These are phyloP conservation scores for Nitzschia palea DNA, from an alignment of 108 stramenopile species.

Conservation along the genomic window DNA sequence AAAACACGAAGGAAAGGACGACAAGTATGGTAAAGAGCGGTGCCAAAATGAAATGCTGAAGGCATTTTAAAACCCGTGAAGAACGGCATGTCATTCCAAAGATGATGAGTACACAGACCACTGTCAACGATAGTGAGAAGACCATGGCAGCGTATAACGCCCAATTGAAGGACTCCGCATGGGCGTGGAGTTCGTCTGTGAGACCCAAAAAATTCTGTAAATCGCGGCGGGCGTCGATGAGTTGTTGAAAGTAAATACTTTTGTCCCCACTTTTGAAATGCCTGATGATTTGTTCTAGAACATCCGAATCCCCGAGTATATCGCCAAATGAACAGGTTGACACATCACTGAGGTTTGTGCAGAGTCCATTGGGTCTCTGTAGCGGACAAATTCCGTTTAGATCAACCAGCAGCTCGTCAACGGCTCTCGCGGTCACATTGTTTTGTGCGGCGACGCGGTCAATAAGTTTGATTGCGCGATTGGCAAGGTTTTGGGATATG, in stretches of 20 bases:
- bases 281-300: constrained; percentile 2
- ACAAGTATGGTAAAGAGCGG: constrained; percentile 22
- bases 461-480: constrained; percentile 10
- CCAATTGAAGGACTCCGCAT: constrained; percentile 20
- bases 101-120: constrained; percentile 18
- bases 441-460: constrained; percentile 19
- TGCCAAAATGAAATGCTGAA: constrained; percentile 5
- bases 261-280: constrained; percentile 20
- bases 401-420: constrained; percentile 11
- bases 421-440: neutral
- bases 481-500: neutral
- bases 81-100: constrained; percentile 6
- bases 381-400: constrained; percentile 27
- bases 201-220: constrained; percentile 9
- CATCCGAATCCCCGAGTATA: neutral
- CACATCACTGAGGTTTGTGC: constrained; percentile 15
- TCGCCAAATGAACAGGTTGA: constrained; percentile 15
- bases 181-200: constrained; percentile 1
- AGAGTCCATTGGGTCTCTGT: constrained; percentile 13
- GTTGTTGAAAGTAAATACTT: constrained; percentile 9
- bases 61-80: constrained; percentile 1
- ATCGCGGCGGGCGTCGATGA: constrained; percentile 14
- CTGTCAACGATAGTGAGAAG: constrained; percentile 1
- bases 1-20: constrained; percentile 23
- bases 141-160: constrained; percentile 13